phyloP scores from a whole-genome alignment of 345 rosid species.

The Populus tremula region DNA sequence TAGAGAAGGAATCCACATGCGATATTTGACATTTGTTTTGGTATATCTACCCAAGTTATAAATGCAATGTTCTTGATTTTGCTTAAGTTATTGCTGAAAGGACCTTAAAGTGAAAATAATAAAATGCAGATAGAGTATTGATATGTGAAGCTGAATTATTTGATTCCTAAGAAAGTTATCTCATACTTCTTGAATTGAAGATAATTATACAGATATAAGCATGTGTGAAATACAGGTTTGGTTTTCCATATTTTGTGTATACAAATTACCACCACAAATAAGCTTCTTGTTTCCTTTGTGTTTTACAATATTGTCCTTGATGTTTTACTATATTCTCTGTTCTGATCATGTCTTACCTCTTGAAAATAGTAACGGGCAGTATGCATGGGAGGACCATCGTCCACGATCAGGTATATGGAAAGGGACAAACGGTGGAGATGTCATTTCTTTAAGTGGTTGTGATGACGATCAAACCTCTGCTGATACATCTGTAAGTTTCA shows the following conservation, averaged over 20 bases:
- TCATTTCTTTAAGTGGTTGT: conserved; percentile 77
- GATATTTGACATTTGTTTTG: not conserved
- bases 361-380: conserved; percentile 56
- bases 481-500: conserved; percentile 70
- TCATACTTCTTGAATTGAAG: not conserved
- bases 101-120: too few relatives aligned
- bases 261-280: not conserved
- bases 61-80: not conserved
- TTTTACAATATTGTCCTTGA: not conserved
- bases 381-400: conserved; percentile 84
- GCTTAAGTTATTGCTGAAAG: too few relatives aligned
- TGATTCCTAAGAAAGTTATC: not conserved
- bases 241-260: not conserved
- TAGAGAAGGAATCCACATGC: not conserved
- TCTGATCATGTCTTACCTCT: not conserved
- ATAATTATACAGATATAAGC: not conserved
- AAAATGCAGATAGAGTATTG: too few relatives aligned
- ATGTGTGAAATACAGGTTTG: not conserved
- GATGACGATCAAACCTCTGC: conserved; percentile 91
- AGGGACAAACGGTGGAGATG: conserved; percentile 93
- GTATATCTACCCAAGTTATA: not conserved
- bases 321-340: not conserved
- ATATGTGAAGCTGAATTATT: too few relatives aligned
- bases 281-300: not conserved
- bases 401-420: conserved; percentile 76